Evolutionary conservation across 2,329 filamentous ascomycete species (phyloP).

Genomic region (Pseudocercospora pini-densiflorae): DNA sequence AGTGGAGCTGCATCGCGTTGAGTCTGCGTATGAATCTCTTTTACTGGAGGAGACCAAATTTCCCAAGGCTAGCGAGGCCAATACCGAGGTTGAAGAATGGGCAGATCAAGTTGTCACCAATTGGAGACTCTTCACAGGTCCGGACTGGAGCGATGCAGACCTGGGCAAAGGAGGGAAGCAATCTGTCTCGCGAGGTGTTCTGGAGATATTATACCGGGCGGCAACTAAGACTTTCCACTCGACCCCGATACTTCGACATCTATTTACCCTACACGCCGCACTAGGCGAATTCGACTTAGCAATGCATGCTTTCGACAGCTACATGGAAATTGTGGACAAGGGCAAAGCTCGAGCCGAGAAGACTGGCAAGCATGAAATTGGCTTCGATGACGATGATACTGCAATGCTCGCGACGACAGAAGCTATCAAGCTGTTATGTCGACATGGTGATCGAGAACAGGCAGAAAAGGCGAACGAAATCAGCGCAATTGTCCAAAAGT

Average conservation of each 20-base stretch:
- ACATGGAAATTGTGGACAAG: slow-evolving; percentile 83
- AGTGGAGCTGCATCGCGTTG: slow-evolving; percentile 77
- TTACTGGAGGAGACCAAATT: slow-evolving; percentile 81
- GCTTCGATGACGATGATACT: slow-evolving; percentile 77
- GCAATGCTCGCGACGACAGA: slow-evolving; percentile 79
- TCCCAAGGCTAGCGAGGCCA: slow-evolving; percentile 79
- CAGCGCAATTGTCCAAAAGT: slow-evolving; percentile 71
- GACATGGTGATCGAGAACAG: slow-evolving; percentile 74
- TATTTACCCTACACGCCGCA: slow-evolving; percentile 86
- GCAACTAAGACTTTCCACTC: slow-evolving; percentile 96
- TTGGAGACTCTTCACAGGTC: slow-evolving; percentile 81
- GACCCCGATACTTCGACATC: slow-evolving; percentile 79
- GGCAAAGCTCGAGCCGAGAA: slow-evolving; percentile 85
- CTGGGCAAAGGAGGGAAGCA: slow-evolving; percentile 81
- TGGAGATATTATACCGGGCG: slow-evolving; percentile 86
- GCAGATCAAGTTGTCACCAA: slow-evolving; percentile 79
- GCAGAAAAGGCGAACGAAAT: slow-evolving; percentile 79
- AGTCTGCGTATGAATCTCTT: slow-evolving; percentile 77
- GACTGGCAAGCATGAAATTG: slow-evolving; percentile 67
- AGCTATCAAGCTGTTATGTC: slow-evolving; percentile 79
- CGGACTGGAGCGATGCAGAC: slow-evolving; percentile 78
- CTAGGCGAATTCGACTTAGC: slow-evolving; percentile 92
- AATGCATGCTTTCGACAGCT: slow-evolving; percentile 88
- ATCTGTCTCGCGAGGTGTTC: slow-evolving; percentile 72
- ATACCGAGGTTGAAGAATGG: slow-evolving; percentile 81